Base-by-base conservation (phyloP, 805 yeast genomes). In the Schwanniomyces pseudopolymorphus region DNA sequence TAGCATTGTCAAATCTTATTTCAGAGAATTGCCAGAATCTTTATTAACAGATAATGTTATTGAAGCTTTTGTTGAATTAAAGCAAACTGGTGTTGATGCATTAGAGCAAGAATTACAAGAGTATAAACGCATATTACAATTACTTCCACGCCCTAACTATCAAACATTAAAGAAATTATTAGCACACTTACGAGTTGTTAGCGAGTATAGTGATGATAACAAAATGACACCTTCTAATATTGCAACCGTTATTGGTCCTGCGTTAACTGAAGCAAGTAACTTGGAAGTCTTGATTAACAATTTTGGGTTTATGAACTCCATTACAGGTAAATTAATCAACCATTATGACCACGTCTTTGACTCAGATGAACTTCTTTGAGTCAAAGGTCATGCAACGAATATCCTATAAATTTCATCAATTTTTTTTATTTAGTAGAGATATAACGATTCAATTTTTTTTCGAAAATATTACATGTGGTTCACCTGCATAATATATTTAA, bases 221-320 rank as follows among this genome's bases (percentile, higher is more conserved):
- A 84, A 84, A 61, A 92, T 92, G 98, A 88, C 85, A 46, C 81
- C 96, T 2, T 84, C 89, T 1, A 92, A 92, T 60, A 69, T 92
- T 58, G 96, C 97, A 4, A 92, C 95, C 45, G 97, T 92, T 5
- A 85, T 92, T 51, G 84, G 84, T 1, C 84, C 84, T 1, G 78
- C 82, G 2, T 70, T 80, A 45, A 78, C 82, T 4, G 84, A 80
- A 51, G 81, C 83, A 11, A 71, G 80, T 50, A 67, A 60, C 36
- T 74, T 81, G 39, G 79, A 76, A 16, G 61, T 72, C 11, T 61
- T 77, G 53, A 68, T 73, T 17, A 70, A 67, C 45, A 74, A 70
- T 49, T 80, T 80, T 59, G 84, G 85, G 5, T 66, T 78, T 46
- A 78, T 80, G 77, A 80, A 78, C 50, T 71, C 70, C 25, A 64